Base-by-base conservation (phyloP, 176 grass and related monocot genomes). In the Lolium multiflorum region DNA sequence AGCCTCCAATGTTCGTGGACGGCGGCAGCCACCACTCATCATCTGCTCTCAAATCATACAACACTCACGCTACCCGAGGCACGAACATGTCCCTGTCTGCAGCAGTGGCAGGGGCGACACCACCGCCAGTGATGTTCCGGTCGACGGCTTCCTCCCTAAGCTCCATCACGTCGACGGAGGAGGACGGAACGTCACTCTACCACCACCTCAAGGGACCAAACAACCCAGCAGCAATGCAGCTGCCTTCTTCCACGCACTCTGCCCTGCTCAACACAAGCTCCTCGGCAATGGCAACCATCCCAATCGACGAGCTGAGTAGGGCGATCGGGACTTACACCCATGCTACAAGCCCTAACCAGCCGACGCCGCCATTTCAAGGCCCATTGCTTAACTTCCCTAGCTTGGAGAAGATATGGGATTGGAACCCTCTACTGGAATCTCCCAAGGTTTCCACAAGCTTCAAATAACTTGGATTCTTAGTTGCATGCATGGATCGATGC, bases 341-440 rank as follows among this genome's bases (percentile, higher is more conserved):
- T 24, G 59, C 28, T 50, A 82, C 65, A 67, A 88, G 86, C 41
- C 78, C 82, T 72, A 91, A 89, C 48, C 76, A 93, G 67, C 60
- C 51, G 11, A 39, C 76, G 59, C 80, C 84, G 46, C 86, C 86
- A 77, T 64, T 90, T 10, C 85, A 86, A 59, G 87, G 84, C 46
- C 80, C 91, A 2, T 59, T 88, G 52, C 83, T 89, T 68, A 87
- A 92, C 55, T 91, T 94, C 35, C 81, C 90, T 26, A 85, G 83
- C 77, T 88, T 94, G 63, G 92, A 95, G 37, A 98, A 95, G 89
- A 85, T 95, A 31, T 95, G 95, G 91, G 95, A 98, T 31, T 98
- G 95, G 95, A 98, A 95, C 68, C 86, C 66, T 16, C 84, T 91
- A 44, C 87, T 87, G 10, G 90, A 90, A 52, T 87, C 82, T 51